Conservation (phyloP, 2,329 filamentous ascomycete genomes). For the Colletotrichum spinosum region DNA sequence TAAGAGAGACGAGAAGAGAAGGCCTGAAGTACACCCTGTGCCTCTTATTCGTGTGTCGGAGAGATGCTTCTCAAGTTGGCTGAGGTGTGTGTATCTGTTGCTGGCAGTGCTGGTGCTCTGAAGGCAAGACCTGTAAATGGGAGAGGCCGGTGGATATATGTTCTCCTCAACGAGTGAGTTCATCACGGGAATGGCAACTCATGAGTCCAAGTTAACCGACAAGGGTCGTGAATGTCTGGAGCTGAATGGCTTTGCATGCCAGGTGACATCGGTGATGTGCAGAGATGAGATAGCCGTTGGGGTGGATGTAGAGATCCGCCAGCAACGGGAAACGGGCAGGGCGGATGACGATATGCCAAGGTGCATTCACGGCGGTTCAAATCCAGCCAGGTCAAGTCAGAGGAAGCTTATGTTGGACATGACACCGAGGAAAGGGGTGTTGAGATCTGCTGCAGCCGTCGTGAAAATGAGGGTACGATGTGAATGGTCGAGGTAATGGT, state of each 20-base stretch:
- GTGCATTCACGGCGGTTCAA: constrained; percentile 9
- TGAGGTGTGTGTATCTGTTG: constrained; percentile 8
- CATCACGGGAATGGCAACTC: neutral
- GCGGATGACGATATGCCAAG: constrained; percentile 20
- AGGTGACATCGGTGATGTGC: constrained; percentile 19
- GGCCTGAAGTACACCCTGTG: no score
- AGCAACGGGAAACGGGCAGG: constrained; percentile 3
- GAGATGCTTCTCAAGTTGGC: neutral
- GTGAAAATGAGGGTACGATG: neutral
- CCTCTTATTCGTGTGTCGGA: no score
- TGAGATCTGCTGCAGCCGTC: constrained; percentile 1
- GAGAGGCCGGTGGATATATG: constrained; percentile 23
- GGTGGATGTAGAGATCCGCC: neutral
- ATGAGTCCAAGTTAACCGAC: neutral
- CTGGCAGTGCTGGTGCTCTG: neutral
- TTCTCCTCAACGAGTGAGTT: neutral
- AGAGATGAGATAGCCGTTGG: constrained; percentile 26
- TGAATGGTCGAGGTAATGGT: constrained; percentile 7
- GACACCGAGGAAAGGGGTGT: constrained; percentile 3
- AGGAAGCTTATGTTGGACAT: constrained; percentile 4
- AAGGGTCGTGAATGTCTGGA: constrained; percentile 1
- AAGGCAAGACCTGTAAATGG: constrained; percentile 1
- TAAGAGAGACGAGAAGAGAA: constrained; percentile 12
- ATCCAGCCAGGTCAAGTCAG: neutral
- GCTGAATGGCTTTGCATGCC: neutral